phyloP scores from a whole-genome alignment of 352 stramenopile genomes.

The Hyaloperonospora brassicae region DNA sequence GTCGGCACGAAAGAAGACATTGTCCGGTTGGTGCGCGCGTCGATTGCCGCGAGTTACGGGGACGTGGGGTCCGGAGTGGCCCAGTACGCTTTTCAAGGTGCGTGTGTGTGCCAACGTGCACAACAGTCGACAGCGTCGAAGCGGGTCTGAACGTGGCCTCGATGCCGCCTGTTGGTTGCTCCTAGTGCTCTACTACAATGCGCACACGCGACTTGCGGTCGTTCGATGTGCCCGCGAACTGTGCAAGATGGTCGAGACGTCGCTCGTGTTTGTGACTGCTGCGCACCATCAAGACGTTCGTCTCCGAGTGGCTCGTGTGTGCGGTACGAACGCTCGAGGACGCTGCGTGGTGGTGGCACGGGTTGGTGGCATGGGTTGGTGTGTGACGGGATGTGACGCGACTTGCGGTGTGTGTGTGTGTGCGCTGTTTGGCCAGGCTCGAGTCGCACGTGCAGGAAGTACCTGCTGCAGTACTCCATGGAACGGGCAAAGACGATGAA shows the following conservation, averaged over 20 bases:
- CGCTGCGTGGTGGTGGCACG: too few relatives aligned
- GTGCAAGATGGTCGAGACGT: conserved; percentile 67
- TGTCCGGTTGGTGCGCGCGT: conserved; percentile 44
- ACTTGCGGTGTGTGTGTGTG: conserved; percentile 4
- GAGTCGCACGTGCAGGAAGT: conserved; percentile 39
- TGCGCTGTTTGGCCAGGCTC: conserved; percentile 32
- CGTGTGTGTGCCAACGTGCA: not conserved
- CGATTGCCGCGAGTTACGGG: conserved; percentile 56
- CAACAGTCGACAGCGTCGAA: conserved; percentile 2
- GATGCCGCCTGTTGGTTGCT: too few relatives aligned
- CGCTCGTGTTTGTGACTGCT: conserved; percentile 64
- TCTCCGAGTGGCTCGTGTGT: conserved; percentile 56
- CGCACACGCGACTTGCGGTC: conserved; percentile 40
- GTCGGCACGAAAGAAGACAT: conserved; percentile 57
- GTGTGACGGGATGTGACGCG: too few relatives aligned
- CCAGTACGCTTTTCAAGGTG: conserved; percentile 78
- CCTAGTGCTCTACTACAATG: conserved; percentile 69
- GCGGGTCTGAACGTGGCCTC: conserved; percentile 5
- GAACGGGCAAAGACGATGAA: conserved; percentile 41
- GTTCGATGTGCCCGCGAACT: conserved; percentile 62
- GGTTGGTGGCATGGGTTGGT: not conserved
- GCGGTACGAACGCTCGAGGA: conserved; percentile 41
- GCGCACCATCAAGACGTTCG: conserved; percentile 49
- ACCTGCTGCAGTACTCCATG: conserved; percentile 45
- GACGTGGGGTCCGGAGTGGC: conserved; percentile 57